Conservation (phyloP, 768 basidiomycete species). For the Chiua virens region DNA sequence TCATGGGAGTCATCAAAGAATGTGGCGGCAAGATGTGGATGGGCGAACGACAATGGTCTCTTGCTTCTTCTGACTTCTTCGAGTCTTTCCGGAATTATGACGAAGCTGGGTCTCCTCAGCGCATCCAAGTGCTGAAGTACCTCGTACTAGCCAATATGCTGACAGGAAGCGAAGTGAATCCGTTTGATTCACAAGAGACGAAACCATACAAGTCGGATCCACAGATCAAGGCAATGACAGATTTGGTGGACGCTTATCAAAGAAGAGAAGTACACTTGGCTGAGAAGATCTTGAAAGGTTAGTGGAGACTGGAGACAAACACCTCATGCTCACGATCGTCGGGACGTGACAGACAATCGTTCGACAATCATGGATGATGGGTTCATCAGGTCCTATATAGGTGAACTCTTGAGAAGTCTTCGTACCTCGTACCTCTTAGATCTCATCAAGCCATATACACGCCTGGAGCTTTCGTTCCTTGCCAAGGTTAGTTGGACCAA, state of each 20-base stretch:
- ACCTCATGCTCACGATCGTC: neutral
- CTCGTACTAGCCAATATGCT: conserved; percentile 98
- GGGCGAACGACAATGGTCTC: conserved; percentile 99
- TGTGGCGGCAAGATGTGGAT: conserved; percentile 99
- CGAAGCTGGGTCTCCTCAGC: conserved; percentile 93
- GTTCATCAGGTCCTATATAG: conserved; percentile 95
- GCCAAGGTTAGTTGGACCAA: conserved; percentile 61
- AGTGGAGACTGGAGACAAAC: conserved; percentile 4
- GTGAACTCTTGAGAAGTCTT: conserved; percentile 90
- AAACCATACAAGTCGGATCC: conserved; percentile 97
- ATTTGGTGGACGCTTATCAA: conserved; percentile 95
- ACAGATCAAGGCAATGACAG: conserved; percentile 98
- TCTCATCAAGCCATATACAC: conserved; percentile 95
- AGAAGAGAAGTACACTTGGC: conserved; percentile 95
- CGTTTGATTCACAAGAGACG: conserved; percentile 99
- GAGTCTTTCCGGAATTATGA: conserved; percentile 99
- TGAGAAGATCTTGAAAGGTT: conserved; percentile 91
- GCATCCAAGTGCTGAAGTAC: conserved; percentile 98
- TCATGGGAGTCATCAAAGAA: conserved; percentile 99
- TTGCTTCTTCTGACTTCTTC: conserved; percentile 97
- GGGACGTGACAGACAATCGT: conserved; percentile 66
- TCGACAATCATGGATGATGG: conserved; percentile 94
- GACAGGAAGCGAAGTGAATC: conserved; percentile 97
- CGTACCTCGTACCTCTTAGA: conserved; percentile 97
- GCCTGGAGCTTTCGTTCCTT: conserved; percentile 90